Conservation (phyloP, 192 early-diverging fungal genomes). For the Entomortierella parvispora region DNA sequence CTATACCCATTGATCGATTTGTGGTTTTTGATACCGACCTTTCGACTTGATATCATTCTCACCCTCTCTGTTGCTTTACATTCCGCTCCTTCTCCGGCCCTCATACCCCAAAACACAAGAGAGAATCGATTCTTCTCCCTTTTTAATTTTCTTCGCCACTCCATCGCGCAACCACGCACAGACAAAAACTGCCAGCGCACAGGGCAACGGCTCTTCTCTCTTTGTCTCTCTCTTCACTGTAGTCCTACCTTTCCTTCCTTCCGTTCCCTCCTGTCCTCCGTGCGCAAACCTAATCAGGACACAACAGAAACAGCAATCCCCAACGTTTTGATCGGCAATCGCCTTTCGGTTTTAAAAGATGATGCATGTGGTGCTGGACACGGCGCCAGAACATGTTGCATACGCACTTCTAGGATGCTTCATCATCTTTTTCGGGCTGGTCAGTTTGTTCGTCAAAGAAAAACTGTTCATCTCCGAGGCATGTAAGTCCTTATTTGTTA, state of each 20-base stretch:
- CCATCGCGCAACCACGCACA: too few relatives aligned
- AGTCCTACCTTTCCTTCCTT: background rate
- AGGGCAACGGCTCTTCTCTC: too few relatives aligned
- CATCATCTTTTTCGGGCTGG: constrained; percentile 71
- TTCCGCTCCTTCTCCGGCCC: too few relatives aligned
- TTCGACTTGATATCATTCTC: too few relatives aligned
- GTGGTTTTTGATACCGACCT: too few relatives aligned
- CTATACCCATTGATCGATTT: too few relatives aligned
- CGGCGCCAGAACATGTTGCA: constrained; percentile 42
- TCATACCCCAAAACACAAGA: too few relatives aligned
- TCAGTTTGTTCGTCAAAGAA: constrained; percentile 75
- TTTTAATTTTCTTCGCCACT: too few relatives aligned
- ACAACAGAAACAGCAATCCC: background rate
- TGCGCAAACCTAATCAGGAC: background rate
- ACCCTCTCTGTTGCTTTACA: too few relatives aligned
- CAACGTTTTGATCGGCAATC: background rate
- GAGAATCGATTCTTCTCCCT: too few relatives aligned
- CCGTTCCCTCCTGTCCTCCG: background rate
- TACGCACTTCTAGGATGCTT: constrained; percentile 76
- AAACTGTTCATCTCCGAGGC: constrained; percentile 78
- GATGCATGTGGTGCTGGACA: constrained; percentile 30
- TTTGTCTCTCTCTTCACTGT: background rate
- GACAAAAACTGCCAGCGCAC: too few relatives aligned
- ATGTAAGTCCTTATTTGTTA: constrained; percentile 60
- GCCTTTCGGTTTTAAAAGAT: background rate